Evolutionary conservation across 495 filamentous ascomycete species (phyloP).

Genomic region (Penicillium flavigenum): DNA sequence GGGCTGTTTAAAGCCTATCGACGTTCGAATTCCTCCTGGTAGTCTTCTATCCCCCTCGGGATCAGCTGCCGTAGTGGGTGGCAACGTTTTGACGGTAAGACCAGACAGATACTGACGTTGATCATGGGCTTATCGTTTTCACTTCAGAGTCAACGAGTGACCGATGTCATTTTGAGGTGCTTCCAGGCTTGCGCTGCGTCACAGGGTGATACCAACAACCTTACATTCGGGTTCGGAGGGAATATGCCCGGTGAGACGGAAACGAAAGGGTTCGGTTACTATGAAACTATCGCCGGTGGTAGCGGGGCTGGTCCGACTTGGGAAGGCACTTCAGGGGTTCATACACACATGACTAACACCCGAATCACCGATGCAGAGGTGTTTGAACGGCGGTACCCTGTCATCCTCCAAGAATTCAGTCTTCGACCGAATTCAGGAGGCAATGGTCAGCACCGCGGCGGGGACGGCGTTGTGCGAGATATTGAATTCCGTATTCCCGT

Average conservation of each 20-base stretch:
- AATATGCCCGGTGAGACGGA: slow-evolving; percentile 29
- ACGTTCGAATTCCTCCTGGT: slow-evolving; percentile 73
- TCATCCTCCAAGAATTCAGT: slow-evolving; percentile 78
- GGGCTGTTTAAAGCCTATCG: slow-evolving; percentile 82
- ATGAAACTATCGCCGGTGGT: slow-evolving; percentile 89
- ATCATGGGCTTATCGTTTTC: background rate
- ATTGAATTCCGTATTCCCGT: slow-evolving; percentile 53
- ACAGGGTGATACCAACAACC: slow-evolving; percentile 85
- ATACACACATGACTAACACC: slow-evolving; percentile 95
- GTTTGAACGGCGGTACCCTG: slow-evolving; percentile 86
- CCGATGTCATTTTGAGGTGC: slow-evolving; percentile 83
- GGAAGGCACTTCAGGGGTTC: slow-evolving; percentile 84
- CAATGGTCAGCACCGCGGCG: slow-evolving; percentile 36
- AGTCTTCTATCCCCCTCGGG: slow-evolving; percentile 80
- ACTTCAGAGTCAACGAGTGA: slow-evolving; percentile 65
- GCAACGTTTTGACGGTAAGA: slow-evolving; percentile 73
- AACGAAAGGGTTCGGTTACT: slow-evolving; percentile 76
- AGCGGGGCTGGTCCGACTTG: slow-evolving; percentile 78
- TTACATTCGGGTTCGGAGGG: slow-evolving; percentile 45
- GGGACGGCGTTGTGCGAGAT: slow-evolving; percentile 40
- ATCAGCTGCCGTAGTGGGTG: slow-evolving; percentile 79
- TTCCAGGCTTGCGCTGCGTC: slow-evolving; percentile 84
- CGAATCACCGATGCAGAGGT: slow-evolving; percentile 90
- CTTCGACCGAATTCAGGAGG: slow-evolving; percentile 69
- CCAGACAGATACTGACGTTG: background rate